Evolutionary conservation across 2,329 filamentous ascomycete genomes (phyloP).

Genomic region (Plectosphaerella sp.): DNA sequence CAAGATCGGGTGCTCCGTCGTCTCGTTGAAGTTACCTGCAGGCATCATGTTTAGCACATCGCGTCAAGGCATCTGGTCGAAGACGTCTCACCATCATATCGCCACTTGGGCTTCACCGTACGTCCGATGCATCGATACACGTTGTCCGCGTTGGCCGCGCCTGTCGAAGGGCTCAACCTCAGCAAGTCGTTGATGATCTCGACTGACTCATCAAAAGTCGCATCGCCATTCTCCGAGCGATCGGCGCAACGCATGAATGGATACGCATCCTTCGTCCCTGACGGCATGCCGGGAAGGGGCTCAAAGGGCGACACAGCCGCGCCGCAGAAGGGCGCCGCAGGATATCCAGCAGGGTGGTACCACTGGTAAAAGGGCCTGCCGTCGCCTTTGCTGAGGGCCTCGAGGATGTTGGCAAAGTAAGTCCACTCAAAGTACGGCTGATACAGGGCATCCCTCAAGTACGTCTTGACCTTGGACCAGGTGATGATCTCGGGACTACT

Average conservation of each 20-base stretch:
- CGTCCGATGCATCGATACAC: conserved; percentile 33
- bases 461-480: conserved; percentile 39
- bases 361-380: conserved; percentile 35
- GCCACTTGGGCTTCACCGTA: conserved; percentile 31
- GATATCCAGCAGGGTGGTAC: conserved; percentile 5
- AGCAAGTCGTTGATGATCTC: conserved; percentile 25
- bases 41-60: conserved; percentile 3
- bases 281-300: conserved; percentile 21
- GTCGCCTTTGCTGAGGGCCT: conserved; percentile 37
- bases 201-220: conserved; percentile 27
- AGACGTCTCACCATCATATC: conserved; percentile 25
- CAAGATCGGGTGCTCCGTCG: conserved; percentile 37
- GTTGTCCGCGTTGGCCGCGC: conserved; percentile 37
- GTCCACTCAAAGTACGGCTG: conserved; percentile 36
- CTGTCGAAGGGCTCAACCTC: conserved; percentile 33
- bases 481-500: conserved; percentile 43
- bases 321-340: conserved; percentile 18
- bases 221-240: conserved; percentile 14
- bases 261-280: conserved; percentile 35
- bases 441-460: conserved; percentile 39
- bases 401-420: conserved; percentile 36
- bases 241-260: conserved; percentile 43
- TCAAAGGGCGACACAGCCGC: conserved; percentile 24
- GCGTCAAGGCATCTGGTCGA: too few species aligned
- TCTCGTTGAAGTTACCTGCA: conserved; percentile 18